phyloP scores from a whole-genome alignment of 371 early-diverging fungal genomes.

The Funneliformis caledonium region DNA sequence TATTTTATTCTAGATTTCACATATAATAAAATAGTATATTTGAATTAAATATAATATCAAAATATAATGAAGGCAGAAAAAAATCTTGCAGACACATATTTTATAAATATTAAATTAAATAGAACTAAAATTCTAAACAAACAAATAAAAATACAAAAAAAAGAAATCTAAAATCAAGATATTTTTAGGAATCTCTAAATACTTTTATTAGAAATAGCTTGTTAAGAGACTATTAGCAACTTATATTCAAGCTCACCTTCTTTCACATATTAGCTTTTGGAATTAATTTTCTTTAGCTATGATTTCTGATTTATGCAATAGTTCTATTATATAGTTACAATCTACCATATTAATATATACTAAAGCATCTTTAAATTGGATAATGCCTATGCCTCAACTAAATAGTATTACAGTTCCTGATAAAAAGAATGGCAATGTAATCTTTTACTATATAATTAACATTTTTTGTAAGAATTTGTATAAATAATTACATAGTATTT shows the following conservation, averaged over 20 bases:
- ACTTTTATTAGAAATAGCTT: not conserved
- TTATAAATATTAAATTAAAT: not conserved
- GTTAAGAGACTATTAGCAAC: not conserved
- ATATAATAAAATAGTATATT: constrained; percentile 5
- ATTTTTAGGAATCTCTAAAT: not conserved
- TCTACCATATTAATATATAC: not conserved
- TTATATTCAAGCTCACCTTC: not conserved
- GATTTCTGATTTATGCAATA: not conserved
- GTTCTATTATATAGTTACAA: too few species aligned
- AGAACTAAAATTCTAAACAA: too few species aligned
- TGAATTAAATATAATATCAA: not conserved
- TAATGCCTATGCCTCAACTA: not conserved
- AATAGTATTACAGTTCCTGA: too few species aligned
- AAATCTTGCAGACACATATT: not conserved
- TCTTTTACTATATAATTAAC: too few species aligned
- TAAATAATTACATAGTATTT: too few species aligned
- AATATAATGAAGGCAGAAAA: not conserved
- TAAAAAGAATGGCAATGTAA: too few species aligned
- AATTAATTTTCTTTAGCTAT: not conserved
- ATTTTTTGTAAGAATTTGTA: too few species aligned
- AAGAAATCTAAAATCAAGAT: not conserved
- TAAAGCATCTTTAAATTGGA: not conserved
- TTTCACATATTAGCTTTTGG: not conserved
- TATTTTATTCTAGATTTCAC: not conserved
- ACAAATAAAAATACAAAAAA: too few species aligned